Evolutionary conservation across 139 green algal genomes (phyloP), one percentile per base, ranked within the genome.

Genomic region (Marvania coccoides): DNA sequence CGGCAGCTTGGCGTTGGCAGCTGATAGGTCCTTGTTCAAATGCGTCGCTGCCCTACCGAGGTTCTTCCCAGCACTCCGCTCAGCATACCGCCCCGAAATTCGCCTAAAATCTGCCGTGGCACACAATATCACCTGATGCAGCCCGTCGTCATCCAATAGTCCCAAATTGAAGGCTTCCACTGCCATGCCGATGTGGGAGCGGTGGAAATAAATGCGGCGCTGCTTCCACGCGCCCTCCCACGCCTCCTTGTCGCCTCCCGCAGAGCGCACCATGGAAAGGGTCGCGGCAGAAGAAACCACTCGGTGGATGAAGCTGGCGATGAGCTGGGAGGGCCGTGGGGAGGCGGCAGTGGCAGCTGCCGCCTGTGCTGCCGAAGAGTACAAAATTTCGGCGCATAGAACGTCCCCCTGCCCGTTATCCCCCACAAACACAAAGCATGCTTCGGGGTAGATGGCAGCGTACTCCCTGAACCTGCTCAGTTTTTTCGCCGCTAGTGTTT

Each of bases 321-420:
- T 38, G 58, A 85, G 67, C 40, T 55, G 60, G 58, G 39, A 66
- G 31, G 47, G 58, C n/a, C n/a, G n/a, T n/a, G n/a, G n/a, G 39
- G 15, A 9, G 12, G 58, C 74, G 5, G 63, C 46, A 9, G 51
- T 37, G 15, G 26, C 38, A 12, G 19, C 42, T 30, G 38, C 56
- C 24, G 34, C 59, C 37, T 69, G 69, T 14, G 38, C 40, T 39
- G 77, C 57, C 10, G 67, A 62, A 34, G 55, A 56, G 46, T 53
- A 71, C 54, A 87, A 47, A 12, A 66, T 61, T 66, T 87, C 81
- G 29, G 82, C 74, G 46, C 76, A 69, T 31, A 81, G 70, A 37
- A 88, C 60, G 63, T 88, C 82, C 31, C 82, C 81, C 71, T 89
- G 83, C 6, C 83, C 83, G 45, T 86, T 84, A 70, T 89, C 83